Conservation (phyloP, 768 basidiomycete genomes). For the Lanmaoa pseudosensibilis region DNA sequence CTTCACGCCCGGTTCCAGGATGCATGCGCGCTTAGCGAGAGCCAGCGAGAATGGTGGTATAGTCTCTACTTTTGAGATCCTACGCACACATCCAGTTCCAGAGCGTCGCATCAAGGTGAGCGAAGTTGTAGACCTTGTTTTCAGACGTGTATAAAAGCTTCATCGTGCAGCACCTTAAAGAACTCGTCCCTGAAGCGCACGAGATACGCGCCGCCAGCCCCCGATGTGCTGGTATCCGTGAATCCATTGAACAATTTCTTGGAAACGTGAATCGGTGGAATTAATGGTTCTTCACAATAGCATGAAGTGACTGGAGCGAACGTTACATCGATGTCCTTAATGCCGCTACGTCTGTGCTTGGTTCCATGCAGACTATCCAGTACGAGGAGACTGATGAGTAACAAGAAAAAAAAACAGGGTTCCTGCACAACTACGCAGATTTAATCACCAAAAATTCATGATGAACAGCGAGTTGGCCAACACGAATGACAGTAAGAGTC, state of each 20-base stretch:
- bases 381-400: not conserved
- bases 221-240: constrained; percentile 47
- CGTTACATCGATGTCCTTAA: not conserved
- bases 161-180: constrained; percentile 46
- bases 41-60: constrained; percentile 45
- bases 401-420: not conserved
- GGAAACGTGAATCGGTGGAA: constrained; percentile 16
- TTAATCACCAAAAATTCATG: constrained; percentile 4
- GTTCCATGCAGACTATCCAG: not conserved
- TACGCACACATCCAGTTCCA: constrained; percentile 81
- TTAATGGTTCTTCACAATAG: not conserved
- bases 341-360: not conserved
- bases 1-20: constrained; percentile 39
- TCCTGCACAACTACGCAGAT: not conserved
- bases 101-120: constrained; percentile 69
- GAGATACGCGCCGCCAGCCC: constrained; percentile 54
- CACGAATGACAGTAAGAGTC: constrained; percentile 6
- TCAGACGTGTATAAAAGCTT: not conserved
- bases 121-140: not conserved
- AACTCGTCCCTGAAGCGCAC: constrained; percentile 57
- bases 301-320: not conserved
- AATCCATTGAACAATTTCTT: constrained; percentile 29
- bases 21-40: constrained; percentile 67
- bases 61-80: constrained; percentile 50
- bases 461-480: constrained; percentile 4